Base-by-base conservation (phyloP, 2,329 filamentous ascomycete species). In the Bipolaris sorokiniana region DNA sequence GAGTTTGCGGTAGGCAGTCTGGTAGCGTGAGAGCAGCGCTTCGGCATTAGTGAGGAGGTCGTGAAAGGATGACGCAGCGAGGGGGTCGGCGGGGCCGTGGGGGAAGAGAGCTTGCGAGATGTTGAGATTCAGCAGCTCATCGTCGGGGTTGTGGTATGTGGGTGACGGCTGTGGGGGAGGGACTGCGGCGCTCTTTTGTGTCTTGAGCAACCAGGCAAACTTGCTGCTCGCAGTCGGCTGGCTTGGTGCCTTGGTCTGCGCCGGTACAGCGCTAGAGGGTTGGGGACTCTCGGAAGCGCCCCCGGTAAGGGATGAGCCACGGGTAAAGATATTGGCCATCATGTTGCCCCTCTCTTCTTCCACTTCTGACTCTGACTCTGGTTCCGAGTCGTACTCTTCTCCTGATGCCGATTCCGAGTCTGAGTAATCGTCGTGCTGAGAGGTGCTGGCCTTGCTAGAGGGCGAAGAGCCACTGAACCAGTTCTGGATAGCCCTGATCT, bases 41-140 rank as follows among this genome's bases (percentile, higher is more conserved):
- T 84, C 83, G 44, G 85, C 85, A 63, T 84, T 84, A 26, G 79
- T 75, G 41, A 84, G 81, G 11, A 88, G 79, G 53, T 82, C 80
- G 66, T 86, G 81, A 74, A 86, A 83, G 1, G 83, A 81, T 40
- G 82, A 80, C 5, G 84, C 82, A 2, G 79, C 79, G 16, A 81
- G 76, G 2, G 82, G 77, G 59, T 83, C 78, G 13, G 78, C 72
- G 0, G 79, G 77, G 2, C 81, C 81, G 34, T 81, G 73, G 5
- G 84, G 83, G 62, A 85, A 86, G 38, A 88, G 79, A 5, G 82
- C 76, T 26, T 79, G 77, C 34, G 77, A 75, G 62, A 87, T 81
- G 69, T 86, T 83, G 41, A 87, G 70, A 52, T 80, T 82, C 7
- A 84, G 71, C 22, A 87, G 74, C 54, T 88, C 84, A 37, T 81